Base-by-base conservation (phyloP, 2,329 filamentous ascomycete species). In the Fusarium piperis region DNA sequence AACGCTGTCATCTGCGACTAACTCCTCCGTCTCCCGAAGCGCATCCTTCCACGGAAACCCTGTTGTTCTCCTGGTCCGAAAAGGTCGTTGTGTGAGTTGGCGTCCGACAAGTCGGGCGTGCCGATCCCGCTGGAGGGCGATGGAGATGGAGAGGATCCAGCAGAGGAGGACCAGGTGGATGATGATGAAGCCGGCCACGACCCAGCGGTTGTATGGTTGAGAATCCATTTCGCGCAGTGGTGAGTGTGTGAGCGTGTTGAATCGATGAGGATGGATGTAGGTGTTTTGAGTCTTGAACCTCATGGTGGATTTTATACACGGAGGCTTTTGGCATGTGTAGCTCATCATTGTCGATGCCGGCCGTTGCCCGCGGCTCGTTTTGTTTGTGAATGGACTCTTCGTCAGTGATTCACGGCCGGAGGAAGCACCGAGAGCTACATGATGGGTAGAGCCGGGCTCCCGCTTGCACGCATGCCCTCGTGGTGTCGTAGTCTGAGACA, bases 101-200 rank as follows among this genome's bases (percentile, higher is more conserved):
- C 35, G 18, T 38, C 30, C 16, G 10, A 39, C 7, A 6, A 10
- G 12, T 11, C 35, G 51, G 8, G 38, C 20, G 16, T 30, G 18
- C 5, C 44, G 56, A 15, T 41, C 36, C 3, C 35, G 56, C 3
- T 55, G 32, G 13, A 41, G 30, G 2, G 51, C 18, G 41, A 46
- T 11, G 7, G 30, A 44, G 11, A 39, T 52, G 5, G 59, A 71
- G 38, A 53, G 11, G 7, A 64, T 23, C 26, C 30, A 57, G 44
- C 63, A 57, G 1, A 70, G 41, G 55, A 64, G 36, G 26, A 52
- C 18, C 15, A 71, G 32, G n/a, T 33, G 51, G 9, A 61, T 10
- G 1, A 65, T 18, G 39, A 30, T 18, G 62, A 51, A 51, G 36
- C 52, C 20, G 23, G 30, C 30, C n/a, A 35, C 33, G 11, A 55